Conservation (phyloP, 1,284 basidiomycete genomes). For the Rugosomyces carneus region DNA sequence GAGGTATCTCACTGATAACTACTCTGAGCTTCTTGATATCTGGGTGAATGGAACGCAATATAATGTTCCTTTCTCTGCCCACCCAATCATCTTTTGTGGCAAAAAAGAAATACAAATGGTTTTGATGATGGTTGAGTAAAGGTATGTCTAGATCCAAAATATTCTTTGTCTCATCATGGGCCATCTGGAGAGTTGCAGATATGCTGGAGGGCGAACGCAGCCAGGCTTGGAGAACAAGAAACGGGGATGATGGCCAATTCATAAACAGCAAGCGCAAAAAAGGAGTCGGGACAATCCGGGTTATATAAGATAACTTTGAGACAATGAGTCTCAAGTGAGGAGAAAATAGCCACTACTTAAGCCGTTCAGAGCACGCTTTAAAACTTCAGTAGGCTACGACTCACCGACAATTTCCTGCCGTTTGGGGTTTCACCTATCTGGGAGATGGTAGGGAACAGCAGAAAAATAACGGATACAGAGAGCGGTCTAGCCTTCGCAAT, state of each 20-base stretch:
- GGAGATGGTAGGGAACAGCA: constrained; percentile 56
- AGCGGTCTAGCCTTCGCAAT: too few relatives aligned
- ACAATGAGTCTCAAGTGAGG: too few relatives aligned
- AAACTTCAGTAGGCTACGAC: constrained; percentile 8
- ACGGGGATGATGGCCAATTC: constrained; percentile 42
- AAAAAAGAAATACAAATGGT: constrained; percentile 47
- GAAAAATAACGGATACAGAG: constrained; percentile 25
- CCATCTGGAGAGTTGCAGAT: constrained; percentile 48
- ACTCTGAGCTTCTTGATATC: constrained; percentile 30
- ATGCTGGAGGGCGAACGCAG: constrained; percentile 42
- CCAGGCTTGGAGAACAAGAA: constrained; percentile 40
- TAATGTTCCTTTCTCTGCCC: constrained; percentile 37
- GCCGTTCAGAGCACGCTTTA: background rate
- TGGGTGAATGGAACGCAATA: constrained; percentile 33
- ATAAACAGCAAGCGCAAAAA: constrained; percentile 30
- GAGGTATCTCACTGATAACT: constrained; percentile 47
- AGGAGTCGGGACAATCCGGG: constrained; percentile 17
- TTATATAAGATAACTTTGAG: constrained; percentile 20
- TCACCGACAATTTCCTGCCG: constrained; percentile 40
- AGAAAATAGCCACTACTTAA: too few relatives aligned
- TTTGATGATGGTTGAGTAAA: too few relatives aligned
- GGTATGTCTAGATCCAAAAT: too few relatives aligned
- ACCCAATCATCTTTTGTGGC: constrained; percentile 57
- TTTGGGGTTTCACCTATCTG: constrained; percentile 52
- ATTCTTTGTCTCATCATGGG: constrained; percentile 53